A percentile compares a stretch with the other conserved stretches of the same genome.
phyloP scores from a whole-genome alignment of 768 basidiomycete genomes.

The Collybia mongolica region DNA sequence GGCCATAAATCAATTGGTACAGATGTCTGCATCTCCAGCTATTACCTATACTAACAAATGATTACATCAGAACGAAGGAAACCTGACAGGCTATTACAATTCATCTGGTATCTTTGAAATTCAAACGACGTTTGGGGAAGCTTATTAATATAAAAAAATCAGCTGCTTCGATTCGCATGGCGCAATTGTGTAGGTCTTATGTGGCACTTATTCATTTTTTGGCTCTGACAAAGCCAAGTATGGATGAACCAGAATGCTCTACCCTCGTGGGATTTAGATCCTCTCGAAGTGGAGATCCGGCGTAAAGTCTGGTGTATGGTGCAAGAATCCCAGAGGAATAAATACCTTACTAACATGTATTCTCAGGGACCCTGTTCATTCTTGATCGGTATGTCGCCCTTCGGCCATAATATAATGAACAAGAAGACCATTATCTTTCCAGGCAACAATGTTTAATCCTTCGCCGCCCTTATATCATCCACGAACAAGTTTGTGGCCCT shows the following conservation, averaged over 20 bases:
- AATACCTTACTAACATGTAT: neutral
- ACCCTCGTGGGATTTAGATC: neutral
- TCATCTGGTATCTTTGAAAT: slow-evolving; percentile 4
- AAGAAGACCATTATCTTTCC: neutral
- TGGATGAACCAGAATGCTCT: slow-evolving; percentile 2
- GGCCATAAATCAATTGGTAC: slow-evolving; percentile 11
- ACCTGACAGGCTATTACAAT: slow-evolving; percentile 5
- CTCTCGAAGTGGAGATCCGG: slow-evolving; percentile 4
- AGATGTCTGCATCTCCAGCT: neutral
- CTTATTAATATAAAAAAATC: neutral
- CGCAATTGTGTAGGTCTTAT: slow-evolving; percentile 10
- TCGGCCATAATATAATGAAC: neutral
- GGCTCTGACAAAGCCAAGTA: neutral
- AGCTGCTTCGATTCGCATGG: slow-evolving; percentile 16
- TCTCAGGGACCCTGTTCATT: slow-evolving; percentile 14
- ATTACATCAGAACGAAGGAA: slow-evolving; percentile 14
- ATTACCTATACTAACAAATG: neutral
- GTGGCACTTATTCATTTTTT: neutral
- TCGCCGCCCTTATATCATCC: slow-evolving; percentile 13
- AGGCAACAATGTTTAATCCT: slow-evolving; percentile 12
- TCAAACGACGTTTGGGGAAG: slow-evolving; percentile 1
- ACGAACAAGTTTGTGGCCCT: slow-evolving; percentile 7
- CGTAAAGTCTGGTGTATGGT: slow-evolving; percentile 11
- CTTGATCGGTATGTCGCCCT: slow-evolving; percentile 10
- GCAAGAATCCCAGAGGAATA: neutral